A percentile compares a stretch with the other conserved stretches of the same genome.
Conservation (phyloP, 202 grass and related monocot genomes). For the Bolboschoenoplectus hybrid region DNA sequence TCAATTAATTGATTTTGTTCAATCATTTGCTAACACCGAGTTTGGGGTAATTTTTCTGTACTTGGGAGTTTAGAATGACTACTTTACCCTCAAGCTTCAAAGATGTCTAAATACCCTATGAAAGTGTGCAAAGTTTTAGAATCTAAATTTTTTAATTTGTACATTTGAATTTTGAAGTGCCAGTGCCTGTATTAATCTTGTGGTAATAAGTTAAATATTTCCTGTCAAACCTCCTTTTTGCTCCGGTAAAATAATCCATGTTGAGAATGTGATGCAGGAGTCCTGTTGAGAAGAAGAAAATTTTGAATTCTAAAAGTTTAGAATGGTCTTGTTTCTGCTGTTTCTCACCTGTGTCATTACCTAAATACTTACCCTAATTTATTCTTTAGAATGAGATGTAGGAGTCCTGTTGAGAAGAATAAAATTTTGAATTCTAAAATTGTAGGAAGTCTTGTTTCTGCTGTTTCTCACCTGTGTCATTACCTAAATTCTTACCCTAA, state of each 20-base stretch:
- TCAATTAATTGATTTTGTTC: constrained; percentile 95
- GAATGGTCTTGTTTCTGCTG: neutral
- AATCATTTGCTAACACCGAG: constrained; percentile 80
- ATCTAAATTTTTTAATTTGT: neutral
- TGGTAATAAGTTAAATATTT: neutral
- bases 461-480: neutral
- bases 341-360: neutral
- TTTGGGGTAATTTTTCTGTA: constrained; percentile 73
- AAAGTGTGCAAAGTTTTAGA: neutral
- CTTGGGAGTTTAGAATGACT: constrained; percentile 30
- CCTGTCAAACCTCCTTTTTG: neutral
- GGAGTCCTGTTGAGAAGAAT: constrained; percentile 13
- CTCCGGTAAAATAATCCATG: constrained; percentile 21
- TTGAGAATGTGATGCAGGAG: neutral
- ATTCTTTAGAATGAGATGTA: neutral
- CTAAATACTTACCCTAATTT: neutral
- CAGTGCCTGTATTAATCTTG: neutral
- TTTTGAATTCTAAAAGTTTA: constrained; percentile 2
- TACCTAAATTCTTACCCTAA: neutral
- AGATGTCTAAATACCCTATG: neutral
- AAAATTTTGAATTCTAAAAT: constrained; percentile 18
- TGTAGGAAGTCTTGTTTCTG: neutral
- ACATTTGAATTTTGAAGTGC: constrained; percentile 8
- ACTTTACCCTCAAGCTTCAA: neutral
- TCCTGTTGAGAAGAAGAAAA: constrained; percentile 18